These are phyloP conservation scores for Coemansia sp. DNA, from an alignment of 192 early-diverging fungal species.

Conservation along the genomic window DNA sequence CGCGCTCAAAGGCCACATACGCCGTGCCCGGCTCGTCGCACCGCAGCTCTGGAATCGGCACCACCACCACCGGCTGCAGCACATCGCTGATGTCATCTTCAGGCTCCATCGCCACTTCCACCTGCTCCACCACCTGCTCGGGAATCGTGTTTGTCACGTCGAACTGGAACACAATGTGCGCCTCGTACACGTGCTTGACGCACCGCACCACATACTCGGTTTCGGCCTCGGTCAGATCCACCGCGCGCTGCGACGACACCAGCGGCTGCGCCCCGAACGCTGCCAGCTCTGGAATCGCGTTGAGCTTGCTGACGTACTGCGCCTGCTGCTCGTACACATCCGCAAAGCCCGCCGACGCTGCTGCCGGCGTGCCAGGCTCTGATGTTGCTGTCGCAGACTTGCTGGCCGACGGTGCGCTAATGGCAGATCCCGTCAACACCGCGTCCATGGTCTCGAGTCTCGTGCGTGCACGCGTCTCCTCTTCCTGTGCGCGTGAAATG, in stretches of 20 bases:
- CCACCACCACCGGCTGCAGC: slow-evolving; percentile 64
- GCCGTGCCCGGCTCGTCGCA: slow-evolving; percentile 75
- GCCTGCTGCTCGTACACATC: slow-evolving; percentile 61
- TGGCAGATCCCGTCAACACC: slow-evolving; percentile 45
- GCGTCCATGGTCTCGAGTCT: slow-evolving; percentile 48
- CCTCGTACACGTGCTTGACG: slow-evolving; percentile 90
- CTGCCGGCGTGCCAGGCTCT: slow-evolving; percentile 7
- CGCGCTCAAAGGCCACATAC: slow-evolving; percentile 85
- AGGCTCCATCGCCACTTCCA: slow-evolving; percentile 79
- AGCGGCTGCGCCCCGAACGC: slow-evolving; percentile 70
- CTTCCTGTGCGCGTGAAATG: slow-evolving; percentile 83
- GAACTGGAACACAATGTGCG: slow-evolving; percentile 96
- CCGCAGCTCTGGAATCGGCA: slow-evolving; percentile 73
- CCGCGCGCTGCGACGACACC: slow-evolving; percentile 74
- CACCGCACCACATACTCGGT: slow-evolving; percentile 93
- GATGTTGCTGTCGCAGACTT: slow-evolving; percentile 2
- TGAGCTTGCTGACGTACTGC: slow-evolving; percentile 74
- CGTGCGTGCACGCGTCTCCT: slow-evolving; percentile 69
- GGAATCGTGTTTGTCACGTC: slow-evolving; percentile 92
- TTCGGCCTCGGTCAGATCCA: slow-evolving; percentile 88
- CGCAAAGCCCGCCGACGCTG: slow-evolving; percentile 17
- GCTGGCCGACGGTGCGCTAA: slow-evolving; percentile 14
- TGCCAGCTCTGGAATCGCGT: slow-evolving; percentile 79
- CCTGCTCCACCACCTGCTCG: slow-evolving; percentile 90
- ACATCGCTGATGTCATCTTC: slow-evolving; percentile 58